Percentiles rank a stretch among this genome's conserved stretches.
Conservation (phyloP, 2,329 filamentous ascomycete genomes). For the Alternaria consortialis region DNA sequence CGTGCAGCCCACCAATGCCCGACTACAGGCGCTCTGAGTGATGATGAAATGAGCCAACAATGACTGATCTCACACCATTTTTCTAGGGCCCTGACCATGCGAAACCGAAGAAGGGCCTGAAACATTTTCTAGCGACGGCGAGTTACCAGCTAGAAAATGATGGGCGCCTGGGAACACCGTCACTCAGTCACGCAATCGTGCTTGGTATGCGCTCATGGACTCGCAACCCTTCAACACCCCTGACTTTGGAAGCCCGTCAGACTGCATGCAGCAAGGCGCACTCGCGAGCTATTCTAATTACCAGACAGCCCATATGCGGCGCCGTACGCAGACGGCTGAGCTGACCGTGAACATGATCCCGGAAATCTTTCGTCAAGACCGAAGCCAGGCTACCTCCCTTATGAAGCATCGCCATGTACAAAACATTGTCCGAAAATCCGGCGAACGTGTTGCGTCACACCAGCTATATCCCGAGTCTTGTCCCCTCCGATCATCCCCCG, state of each 20-base stretch:
- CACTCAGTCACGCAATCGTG: slow-evolving; percentile 11
- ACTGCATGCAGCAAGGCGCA: neutral
- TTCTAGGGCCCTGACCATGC: neutral
- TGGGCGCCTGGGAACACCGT: neutral
- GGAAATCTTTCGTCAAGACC: neutral
- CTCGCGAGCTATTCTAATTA: neutral
- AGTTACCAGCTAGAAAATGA: neutral
- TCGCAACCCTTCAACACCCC: neutral
- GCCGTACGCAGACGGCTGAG: neutral
- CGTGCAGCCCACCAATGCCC: slow-evolving; percentile 3
- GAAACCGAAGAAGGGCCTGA: slow-evolving; percentile 12
- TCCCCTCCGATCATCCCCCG: slow-evolving; percentile 7
- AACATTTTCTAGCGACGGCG: slow-evolving; percentile 1
- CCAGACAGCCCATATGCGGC: neutral
- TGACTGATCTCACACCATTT: slow-evolving; percentile 8
- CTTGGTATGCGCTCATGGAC: slow-evolving; percentile 3
- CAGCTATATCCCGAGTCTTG: slow-evolving; percentile 6
- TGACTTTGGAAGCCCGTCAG: neutral
- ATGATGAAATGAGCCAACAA: slow-evolving; percentile 27
- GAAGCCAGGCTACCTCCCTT: neutral
- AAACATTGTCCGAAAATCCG: neutral
- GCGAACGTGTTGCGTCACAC: slow-evolving; percentile 1
- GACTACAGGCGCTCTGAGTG: slow-evolving; percentile 18
- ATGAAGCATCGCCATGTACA: neutral
- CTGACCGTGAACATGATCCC: neutral